Evolutionary conservation across 1,284 basidiomycete genomes (phyloP).

Genomic region (Trametes versicolor): DNA sequence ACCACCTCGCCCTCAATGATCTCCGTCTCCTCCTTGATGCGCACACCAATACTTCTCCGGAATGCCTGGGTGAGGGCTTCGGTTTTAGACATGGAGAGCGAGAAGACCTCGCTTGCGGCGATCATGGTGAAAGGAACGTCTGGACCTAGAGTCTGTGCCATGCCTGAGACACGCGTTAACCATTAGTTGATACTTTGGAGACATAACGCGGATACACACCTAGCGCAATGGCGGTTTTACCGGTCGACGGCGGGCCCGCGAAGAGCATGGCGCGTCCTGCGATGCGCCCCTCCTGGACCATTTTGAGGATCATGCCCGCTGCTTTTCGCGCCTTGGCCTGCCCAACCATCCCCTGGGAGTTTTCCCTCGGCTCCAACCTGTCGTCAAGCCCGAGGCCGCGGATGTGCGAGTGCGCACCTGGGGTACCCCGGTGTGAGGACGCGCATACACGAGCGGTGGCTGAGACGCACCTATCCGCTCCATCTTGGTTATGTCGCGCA

Average conservation of each 20-base stretch:
- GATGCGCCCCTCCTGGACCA: constrained; percentile 97
- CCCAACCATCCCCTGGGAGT: constrained; percentile 96
- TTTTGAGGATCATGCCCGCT: constrained; percentile 96
- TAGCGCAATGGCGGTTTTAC: constrained; percentile 98
- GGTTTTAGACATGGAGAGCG: constrained; percentile 97
- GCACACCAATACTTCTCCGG: constrained; percentile 93
- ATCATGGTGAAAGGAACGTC: constrained; percentile 99
- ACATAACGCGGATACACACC: constrained; percentile 53
- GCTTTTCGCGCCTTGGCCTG: constrained; percentile 96
- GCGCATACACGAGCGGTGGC: constrained; percentile 8
- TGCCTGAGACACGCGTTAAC: constrained; percentile 62
- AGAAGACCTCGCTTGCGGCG: constrained; percentile 97
- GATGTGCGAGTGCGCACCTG: constrained; percentile 98
- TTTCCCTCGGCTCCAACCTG: constrained; percentile 86
- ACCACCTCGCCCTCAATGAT: constrained; percentile 98
- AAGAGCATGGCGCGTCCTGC: constrained; percentile 96
- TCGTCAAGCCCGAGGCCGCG: constrained; percentile 95
- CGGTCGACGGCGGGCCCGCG: constrained; percentile 95
- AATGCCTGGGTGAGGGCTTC: constrained; percentile 98
- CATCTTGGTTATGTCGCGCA: constrained; percentile 94
- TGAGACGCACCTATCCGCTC: constrained; percentile 85
- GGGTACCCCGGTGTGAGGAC: not conserved
- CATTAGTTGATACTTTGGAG: not conserved
- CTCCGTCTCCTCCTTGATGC: constrained; percentile 98
- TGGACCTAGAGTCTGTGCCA: constrained; percentile 94